phyloP scores from a whole-genome alignment of 78 protist genomes.

The Dictyostelium citrinum region DNA sequence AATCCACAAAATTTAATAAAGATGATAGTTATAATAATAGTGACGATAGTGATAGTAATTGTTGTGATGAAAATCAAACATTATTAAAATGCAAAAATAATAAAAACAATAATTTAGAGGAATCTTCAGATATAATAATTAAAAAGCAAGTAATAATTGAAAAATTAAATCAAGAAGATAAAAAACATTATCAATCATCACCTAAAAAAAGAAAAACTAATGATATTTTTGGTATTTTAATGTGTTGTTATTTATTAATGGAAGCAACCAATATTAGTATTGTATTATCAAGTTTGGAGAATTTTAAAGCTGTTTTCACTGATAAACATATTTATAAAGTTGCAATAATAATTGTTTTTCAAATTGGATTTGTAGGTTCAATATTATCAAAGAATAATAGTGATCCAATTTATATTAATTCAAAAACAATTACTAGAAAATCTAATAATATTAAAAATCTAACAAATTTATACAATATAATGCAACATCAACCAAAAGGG shows the following conservation, averaged over 20 bases:
- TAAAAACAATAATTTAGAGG: not conserved
- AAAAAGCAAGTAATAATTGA: not conserved
- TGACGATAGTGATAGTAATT: not conserved
- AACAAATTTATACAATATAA: no score
- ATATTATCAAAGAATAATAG: not conserved
- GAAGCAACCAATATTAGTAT: not conserved
- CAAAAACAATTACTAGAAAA: not conserved
- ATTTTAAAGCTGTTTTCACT: not conserved
- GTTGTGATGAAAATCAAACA: not conserved
- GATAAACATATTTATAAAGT: not conserved
- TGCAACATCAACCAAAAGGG: no score
- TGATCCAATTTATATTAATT: not conserved
- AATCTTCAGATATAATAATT: not conserved
- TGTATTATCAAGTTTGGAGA: conserved; percentile 2
- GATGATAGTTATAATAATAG: not conserved
- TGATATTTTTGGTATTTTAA: not conserved
- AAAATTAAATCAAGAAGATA: not conserved
- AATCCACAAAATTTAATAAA: not conserved
- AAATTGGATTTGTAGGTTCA: not conserved
- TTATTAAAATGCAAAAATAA: not conserved
- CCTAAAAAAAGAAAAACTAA: not conserved
- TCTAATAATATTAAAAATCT: no score
- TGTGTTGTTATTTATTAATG: conserved; percentile 1
- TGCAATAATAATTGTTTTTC: not conserved
- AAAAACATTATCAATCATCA: not conserved